Evolutionary conservation across 2,329 filamentous ascomycete species (phyloP), one percentile per base, ranked within the genome.

Genomic region (Microcera coccophila): DNA sequence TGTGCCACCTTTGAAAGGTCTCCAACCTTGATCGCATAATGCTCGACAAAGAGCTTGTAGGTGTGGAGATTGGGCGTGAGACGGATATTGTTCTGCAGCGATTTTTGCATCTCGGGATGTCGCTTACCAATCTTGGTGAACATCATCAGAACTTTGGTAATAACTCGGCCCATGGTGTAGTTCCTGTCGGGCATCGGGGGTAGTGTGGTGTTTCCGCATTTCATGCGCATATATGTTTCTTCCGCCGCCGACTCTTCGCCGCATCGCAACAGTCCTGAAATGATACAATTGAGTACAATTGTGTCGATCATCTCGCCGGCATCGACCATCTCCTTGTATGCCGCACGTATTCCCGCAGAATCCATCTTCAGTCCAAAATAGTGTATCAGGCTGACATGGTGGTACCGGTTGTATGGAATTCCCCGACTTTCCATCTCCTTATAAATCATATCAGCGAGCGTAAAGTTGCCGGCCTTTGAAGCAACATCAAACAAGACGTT

Each of bases 401-500:
- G 89, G 60, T 85, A 90, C 14, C 91, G 85, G 56, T 87, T 87
- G 54, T 84, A 82, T 11, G 71, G 63, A 39, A 91, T 69, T 0
- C 79, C 77, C 21, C 93, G 82, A 12, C 63, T 69, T 38, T 76
- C 71, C 83, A 97, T 90, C 67, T 97, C 90, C 43, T 80, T 74
- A 55, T 90, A 81, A 10, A 97, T 79, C 69, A 88, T 87, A 55
- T 96, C 87, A 3, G 90, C 90, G 17, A 97, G 78, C 1, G 74
- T 72, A 52, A 86, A 95, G 59, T 94, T 93, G 29, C 87, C 86
- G 0, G 88, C 82, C 63, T 93, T 94, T 53, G 88, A 80, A 1
- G 93, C 89, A 10, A 89, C 78, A 59, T 96, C 87, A 55, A 95
- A 96, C 11, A 98, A 75, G 36, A 96, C 85, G 60, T 93, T 95